Evolutionary conservation across 1,284 basidiomycete species (phyloP).

Genomic region (Ustilago hordei): DNA sequence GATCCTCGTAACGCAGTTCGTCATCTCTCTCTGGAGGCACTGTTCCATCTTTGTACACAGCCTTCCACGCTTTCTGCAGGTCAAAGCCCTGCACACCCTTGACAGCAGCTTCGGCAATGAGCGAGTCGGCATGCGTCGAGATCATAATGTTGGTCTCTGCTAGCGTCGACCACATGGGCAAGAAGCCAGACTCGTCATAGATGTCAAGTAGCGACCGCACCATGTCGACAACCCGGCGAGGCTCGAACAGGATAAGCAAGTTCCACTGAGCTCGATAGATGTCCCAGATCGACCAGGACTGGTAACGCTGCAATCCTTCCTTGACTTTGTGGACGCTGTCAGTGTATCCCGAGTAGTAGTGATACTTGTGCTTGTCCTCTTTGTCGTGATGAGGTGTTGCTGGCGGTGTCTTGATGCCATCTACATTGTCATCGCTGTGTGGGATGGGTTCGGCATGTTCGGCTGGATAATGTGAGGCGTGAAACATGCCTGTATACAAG

Average conservation of each 20-base stretch:
- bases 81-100: slow-evolving; percentile 77
- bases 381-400: slow-evolving; percentile 1
- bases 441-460: slow-evolving; percentile 76
- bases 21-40: slow-evolving; percentile 68
- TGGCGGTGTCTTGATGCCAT: not conserved
- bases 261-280: slow-evolving; percentile 83
- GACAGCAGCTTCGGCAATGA: slow-evolving; percentile 81
- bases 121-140: slow-evolving; percentile 82
- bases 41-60: slow-evolving; percentile 80
- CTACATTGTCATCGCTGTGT: slow-evolving; percentile 55
- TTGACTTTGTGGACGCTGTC: slow-evolving; percentile 73
- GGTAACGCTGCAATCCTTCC: slow-evolving; percentile 77
- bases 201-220: slow-evolving; percentile 84
- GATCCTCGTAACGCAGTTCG: slow-evolving; percentile 74
- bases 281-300: slow-evolving; percentile 88
- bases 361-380: slow-evolving; percentile 33
- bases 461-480: slow-evolving; percentile 77
- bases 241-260: slow-evolving; percentile 80
- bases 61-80: slow-evolving; percentile 77
- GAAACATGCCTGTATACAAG: slow-evolving; percentile 71
- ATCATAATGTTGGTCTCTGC: slow-evolving; percentile 82
- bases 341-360: slow-evolving; percentile 83
- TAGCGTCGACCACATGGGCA: slow-evolving; percentile 91
- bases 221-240: slow-evolving; percentile 81
- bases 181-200: slow-evolving; percentile 80